Evolutionary conservation across 2,329 filamentous ascomycete species (phyloP), one percentile per base, ranked within the genome.

Genomic region (Penicillium sclerotigenum): DNA sequence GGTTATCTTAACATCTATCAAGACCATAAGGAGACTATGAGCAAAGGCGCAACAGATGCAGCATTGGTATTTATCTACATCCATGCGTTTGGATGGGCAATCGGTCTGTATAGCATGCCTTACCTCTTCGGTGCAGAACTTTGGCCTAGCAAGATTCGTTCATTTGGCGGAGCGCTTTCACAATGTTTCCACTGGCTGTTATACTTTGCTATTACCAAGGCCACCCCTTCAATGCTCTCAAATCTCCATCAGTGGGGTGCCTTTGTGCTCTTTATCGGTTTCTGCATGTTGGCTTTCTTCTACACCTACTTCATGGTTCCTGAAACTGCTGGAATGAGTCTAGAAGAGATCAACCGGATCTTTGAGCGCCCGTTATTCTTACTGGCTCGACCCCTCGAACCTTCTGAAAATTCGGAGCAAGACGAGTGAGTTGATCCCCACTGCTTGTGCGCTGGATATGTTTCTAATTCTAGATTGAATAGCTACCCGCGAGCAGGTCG

Each of bases 91-190:
- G 77, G 77, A 16, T 80, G 76, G 51, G 66, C 71, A 3, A 64
- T 72, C 11, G 72, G 71, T 47, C 70, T 74, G 18, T 61, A 76
- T 0, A 68, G 72, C 24, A 67, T 80, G 0, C 77, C 77, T 0
- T 80, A 78, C 49, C 68, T 79, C 10, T 79, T 80, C 47, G 73
- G 72, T 7, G 71, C 67, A 2, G 77, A 79, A 57, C 57, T 79
- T 0, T 80, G 76, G 76, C 77, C 77, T 5, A 78, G 79, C 57
- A 69, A 70, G 5, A 71, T 79, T 51, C 74, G 77, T 0, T 78
- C 76, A 0, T 78, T 79, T 58, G 76, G 77, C 22, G 68, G 64
- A 4, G 73, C 77, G 1, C 41, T 78, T 1, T 58, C 65, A 1
- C 71, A 74, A 43, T 65, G 59, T 4, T 77, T 76, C 54, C 75